Base-by-base conservation (phyloP, 495 filamentous ascomycete species). In the Talaromyces stipitatus region DNA sequence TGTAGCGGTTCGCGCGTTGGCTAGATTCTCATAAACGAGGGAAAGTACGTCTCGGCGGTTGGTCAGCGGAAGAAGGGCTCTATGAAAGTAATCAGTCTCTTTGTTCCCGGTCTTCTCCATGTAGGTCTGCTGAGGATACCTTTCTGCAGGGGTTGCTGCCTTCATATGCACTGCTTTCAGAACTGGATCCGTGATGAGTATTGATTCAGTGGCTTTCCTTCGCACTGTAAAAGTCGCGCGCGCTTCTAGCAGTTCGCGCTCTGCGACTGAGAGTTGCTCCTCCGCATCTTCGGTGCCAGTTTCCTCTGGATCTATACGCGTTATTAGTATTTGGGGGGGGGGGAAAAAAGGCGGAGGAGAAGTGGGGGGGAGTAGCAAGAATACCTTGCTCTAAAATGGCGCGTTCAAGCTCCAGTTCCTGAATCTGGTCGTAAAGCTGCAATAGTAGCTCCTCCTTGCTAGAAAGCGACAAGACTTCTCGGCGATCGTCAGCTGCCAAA, bases 81-180 rank as follows among this genome's bases (percentile, higher is more conserved):
- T 91, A 63, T 59, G 26, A 24, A 14, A 5, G 43, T 16, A 29
- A 48, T 27, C 20, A 23, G 38, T 54, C 53, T 9, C 45, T 48
- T 48, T 26, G 12, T 24, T 2, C 12, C 14, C 20, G 11, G 45
- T 10, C 12, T 11, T 48, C 24, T 46, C 6, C n/a, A n/a, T 20
- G 8, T 48, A 12, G 10, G 14, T 7, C 20, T 26, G 12, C 5
- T 10, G 10, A 43, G 52, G 55, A 60, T 79, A 90, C 88, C 85
- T 78, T 69, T 92, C 88, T 59, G 83, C 72, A 45, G 79, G 78
- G 2, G 81, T 82, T n/a, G 81, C 78, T 2, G 79, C 83, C 47
- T 84, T 86, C 50, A 82, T 72, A 65, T 92, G 88, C 52, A 91
- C 80, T 1, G 89, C 85, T 64, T 88, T 90, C 52, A 95, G 70